Percentiles rank a stretch among this genome's conserved stretches.
Conservation (phyloP, 768 basidiomycete species). For the Lactarius quietus region DNA sequence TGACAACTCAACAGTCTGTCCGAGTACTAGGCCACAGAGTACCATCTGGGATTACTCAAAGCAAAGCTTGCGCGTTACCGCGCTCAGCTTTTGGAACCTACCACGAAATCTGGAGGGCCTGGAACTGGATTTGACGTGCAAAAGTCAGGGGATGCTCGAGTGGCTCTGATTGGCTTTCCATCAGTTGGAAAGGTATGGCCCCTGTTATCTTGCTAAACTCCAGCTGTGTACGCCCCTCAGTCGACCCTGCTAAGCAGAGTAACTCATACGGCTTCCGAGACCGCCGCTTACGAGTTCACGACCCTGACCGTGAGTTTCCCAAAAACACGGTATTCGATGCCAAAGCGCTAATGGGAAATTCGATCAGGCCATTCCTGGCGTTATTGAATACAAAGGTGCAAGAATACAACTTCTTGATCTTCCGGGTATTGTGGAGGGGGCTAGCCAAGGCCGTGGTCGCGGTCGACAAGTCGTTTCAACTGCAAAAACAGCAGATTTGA, state of each 20-base stretch:
- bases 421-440: constrained; percentile 94
- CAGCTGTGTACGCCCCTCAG: constrained; percentile 37
- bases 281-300: constrained; percentile 95
- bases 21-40: constrained; percentile 81
- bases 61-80: constrained; percentile 94
- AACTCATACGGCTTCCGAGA: constrained; percentile 84
- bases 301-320: constrained; percentile 65
- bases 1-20: constrained; percentile 7
- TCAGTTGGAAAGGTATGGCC: constrained; percentile 78
- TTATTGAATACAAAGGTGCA: constrained; percentile 92
- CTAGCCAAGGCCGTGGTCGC: constrained; percentile 86
- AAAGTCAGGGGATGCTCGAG: constrained; percentile 83
- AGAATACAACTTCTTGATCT: constrained; percentile 93
- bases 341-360: background rate
- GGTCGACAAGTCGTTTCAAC: constrained; percentile 95
- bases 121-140: constrained; percentile 90
- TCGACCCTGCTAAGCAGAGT: constrained; percentile 90
- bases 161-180: constrained; percentile 92
- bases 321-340: background rate
- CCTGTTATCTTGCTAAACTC: background rate
- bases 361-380: constrained; percentile 87
- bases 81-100: constrained; percentile 90
- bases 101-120: constrained; percentile 73
- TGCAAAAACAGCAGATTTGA: constrained; percentile 61
- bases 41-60: constrained; percentile 90